These are phyloP conservation scores for Alternaria infectoria DNA, from an alignment of 2,329 filamentous ascomycete species.

Conservation along the genomic window DNA sequence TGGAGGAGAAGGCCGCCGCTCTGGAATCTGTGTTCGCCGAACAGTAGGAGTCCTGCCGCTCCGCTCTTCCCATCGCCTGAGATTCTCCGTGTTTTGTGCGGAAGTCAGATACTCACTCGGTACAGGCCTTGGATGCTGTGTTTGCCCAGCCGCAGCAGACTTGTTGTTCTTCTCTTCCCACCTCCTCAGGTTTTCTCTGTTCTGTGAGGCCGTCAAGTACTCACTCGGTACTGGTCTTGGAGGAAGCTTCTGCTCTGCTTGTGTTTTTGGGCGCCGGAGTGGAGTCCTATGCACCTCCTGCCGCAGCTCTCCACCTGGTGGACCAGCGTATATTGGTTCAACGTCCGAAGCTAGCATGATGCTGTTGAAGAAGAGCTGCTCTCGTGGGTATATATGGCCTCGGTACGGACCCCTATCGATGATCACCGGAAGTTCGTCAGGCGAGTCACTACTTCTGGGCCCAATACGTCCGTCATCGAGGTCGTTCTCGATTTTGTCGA, in stretches of 20 bases:
- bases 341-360: constrained; percentile 21
- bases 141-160: neutral
- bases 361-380: constrained; percentile 27
- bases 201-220: neutral
- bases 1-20: neutral
- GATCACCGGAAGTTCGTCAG: constrained; percentile 15
- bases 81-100: neutral
- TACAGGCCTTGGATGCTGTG: neutral
- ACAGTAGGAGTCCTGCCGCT: neutral
- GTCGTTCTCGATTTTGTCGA: constrained; percentile 3
- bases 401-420: constrained; percentile 21
- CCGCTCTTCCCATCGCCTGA: neutral
- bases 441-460: neutral
- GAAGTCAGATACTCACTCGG: neutral
- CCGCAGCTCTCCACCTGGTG: neutral
- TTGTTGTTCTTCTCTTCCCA: neutral
- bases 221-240: constrained; percentile 4
- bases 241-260: neutral
- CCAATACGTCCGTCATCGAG: constrained; percentile 4
- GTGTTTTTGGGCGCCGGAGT: neutral
- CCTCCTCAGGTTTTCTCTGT: neutral
- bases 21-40: neutral
- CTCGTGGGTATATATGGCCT: constrained; percentile 14
- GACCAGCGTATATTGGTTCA: constrained; percentile 3
- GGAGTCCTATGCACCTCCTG: constrained; percentile 6